Percentiles rank a stretch among this genome's conserved stretches.
Conservation (phyloP, 1,284 basidiomycete genomes). For the Termitomyces sp. region DNA sequence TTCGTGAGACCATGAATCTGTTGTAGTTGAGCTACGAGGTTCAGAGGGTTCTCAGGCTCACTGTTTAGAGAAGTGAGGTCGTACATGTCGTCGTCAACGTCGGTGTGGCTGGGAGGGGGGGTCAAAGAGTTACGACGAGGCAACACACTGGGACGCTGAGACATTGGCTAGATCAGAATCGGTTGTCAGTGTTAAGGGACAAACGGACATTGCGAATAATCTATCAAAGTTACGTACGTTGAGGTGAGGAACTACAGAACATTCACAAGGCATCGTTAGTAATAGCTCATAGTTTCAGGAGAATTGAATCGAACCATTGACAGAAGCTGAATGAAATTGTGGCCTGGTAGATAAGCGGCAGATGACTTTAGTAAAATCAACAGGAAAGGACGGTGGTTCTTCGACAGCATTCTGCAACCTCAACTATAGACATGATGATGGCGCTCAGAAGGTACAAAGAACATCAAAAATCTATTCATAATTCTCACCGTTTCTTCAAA, state of each 20-base stretch:
- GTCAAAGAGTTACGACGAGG: constrained; percentile 28
- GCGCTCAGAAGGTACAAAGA: constrained; percentile 5
- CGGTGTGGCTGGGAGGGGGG: constrained; percentile 17
- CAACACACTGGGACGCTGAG: constrained; percentile 11
- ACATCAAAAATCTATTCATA: constrained; percentile 4
- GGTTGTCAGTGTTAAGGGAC: constrained; percentile 12
- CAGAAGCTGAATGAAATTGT: constrained; percentile 16
- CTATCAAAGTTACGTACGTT: constrained; percentile 23
- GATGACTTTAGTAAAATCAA: constrained; percentile 24
- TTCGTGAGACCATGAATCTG: constrained; percentile 58
- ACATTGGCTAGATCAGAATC: constrained; percentile 14
- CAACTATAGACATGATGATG: constrained; percentile 28
- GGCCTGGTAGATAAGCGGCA: constrained; percentile 31
- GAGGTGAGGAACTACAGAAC: constrained; percentile 12
- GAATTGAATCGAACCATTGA: constrained; percentile 16
- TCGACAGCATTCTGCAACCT: constrained; percentile 36
- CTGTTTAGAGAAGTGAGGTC: not conserved
- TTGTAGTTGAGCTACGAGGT: constrained; percentile 50
- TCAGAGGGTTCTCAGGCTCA: constrained; percentile 27
- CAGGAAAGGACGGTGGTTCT: constrained; percentile 27
- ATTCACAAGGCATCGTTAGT: constrained; percentile 4
- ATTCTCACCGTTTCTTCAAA: constrained; percentile 46
- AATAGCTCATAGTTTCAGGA: not conserved
- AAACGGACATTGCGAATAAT: constrained; percentile 5
- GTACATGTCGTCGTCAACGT: constrained; percentile 6